A percentile compares a stretch with the other conserved stretches of the same genome.
Evolutionary conservation across 140 eudicot species (phyloP).

Genomic region (Stevia rebaudiana): DNA sequence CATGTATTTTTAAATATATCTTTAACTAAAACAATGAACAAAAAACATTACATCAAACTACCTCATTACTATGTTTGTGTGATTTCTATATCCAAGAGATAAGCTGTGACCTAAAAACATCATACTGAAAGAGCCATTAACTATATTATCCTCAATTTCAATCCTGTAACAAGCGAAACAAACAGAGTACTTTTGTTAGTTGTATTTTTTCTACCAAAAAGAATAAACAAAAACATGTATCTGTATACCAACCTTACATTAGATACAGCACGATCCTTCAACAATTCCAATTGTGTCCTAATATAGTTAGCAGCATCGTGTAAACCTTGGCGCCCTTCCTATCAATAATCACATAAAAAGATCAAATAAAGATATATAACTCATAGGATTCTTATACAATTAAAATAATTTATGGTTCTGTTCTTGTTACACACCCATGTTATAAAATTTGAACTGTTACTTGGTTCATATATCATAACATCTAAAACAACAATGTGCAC

Average conservation of each 20-base stretch:
- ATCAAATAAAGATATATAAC: constrained; percentile 11
- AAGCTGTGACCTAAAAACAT: constrained; percentile 86
- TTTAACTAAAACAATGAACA: neutral
- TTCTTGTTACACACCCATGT: constrained; percentile 9
- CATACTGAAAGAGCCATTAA: constrained; percentile 95
- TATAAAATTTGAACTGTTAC: neutral
- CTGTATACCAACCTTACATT: constrained; percentile 53
- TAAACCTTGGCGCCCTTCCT: constrained; percentile 90
- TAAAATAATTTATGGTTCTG: neutral
- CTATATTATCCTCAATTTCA: constrained; percentile 74
- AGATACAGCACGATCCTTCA: constrained; percentile 64
- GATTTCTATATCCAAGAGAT: constrained; percentile 84
- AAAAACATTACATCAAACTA: constrained; percentile 16
- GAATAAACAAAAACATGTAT: neutral
- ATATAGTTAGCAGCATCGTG: constrained; percentile 79
- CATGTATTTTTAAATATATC: neutral
- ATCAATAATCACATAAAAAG: constrained; percentile 19
- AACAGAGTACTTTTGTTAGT: neutral
- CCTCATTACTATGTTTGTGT: constrained; percentile 91
- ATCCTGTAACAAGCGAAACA: constrained; percentile 53
- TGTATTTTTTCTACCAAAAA: neutral
- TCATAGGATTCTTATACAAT: neutral
- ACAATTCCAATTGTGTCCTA: constrained; percentile 50
- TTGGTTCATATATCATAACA: constrained; percentile 16
- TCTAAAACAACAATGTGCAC: constrained; percentile 8